Evolutionary conservation across 768 basidiomycete genomes (phyloP).

Genomic region (Boletus bicolor): DNA sequence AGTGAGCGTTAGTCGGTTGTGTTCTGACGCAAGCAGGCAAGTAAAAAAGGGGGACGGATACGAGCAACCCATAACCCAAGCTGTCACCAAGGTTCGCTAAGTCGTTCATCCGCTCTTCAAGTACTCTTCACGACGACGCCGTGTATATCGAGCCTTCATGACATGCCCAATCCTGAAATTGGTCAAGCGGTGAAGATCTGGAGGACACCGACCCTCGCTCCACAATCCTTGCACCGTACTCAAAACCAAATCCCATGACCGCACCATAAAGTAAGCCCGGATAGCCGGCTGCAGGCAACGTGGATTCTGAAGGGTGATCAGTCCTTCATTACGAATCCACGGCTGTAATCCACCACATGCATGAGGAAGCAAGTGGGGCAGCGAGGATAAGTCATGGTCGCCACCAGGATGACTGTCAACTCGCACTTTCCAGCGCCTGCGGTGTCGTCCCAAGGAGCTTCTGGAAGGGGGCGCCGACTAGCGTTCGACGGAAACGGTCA

Average conservation of each 20-base stretch:
- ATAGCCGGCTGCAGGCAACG: conserved; percentile 25
- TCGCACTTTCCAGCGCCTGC: conserved; percentile 30
- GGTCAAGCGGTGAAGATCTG: conserved; percentile 34
- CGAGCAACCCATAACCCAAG: conserved; percentile 30
- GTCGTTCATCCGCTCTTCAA: conserved; percentile 25
- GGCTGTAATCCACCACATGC: conserved; percentile 25
- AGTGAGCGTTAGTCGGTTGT: conserved; percentile 36
- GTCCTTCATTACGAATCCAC: conserved; percentile 22
- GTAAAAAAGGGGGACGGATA: conserved; percentile 45
- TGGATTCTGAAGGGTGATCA: conserved; percentile 29
- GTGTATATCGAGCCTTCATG: conserved; percentile 23
- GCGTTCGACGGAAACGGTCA: conserved; percentile 21
- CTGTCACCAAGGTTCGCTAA: conserved; percentile 23
- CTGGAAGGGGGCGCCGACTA: conserved; percentile 21
- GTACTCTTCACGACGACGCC: conserved; percentile 22
- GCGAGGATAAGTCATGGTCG: conserved; percentile 31
- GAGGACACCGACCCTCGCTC: conserved; percentile 28
- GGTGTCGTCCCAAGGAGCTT: conserved; percentile 24
- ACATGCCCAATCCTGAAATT: conserved; percentile 32
- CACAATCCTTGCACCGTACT: conserved; percentile 33
- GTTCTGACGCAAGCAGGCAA: conserved; percentile 35
- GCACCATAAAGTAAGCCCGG: conserved; percentile 27
- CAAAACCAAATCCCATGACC: conserved; percentile 32
- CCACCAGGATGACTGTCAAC: conserved; percentile 29
- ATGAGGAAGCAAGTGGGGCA: conserved; percentile 13